A percentile compares a stretch with the other conserved stretches of the same genome.
Conservation (phyloP, 2,329 filamentous ascomycete genomes). For the Aureobasidium sp. region DNA sequence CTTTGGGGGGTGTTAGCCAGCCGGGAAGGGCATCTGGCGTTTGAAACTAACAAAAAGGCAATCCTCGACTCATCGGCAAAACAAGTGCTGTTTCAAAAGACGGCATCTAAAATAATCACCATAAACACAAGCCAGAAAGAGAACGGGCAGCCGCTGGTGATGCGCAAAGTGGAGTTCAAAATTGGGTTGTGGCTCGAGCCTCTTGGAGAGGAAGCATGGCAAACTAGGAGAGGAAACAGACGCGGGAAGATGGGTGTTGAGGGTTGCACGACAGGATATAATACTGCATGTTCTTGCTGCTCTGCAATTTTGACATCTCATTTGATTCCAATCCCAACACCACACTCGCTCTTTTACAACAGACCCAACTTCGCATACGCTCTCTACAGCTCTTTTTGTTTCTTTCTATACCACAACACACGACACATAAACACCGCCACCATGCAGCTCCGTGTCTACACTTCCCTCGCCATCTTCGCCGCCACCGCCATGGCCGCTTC, state of each 20-base stretch:
- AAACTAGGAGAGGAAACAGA: not conserved
- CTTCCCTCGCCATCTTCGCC: slow-evolving; percentile 8
- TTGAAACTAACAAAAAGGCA: not conserved
- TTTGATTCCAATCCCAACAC: not conserved
- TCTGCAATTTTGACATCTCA: not conserved
- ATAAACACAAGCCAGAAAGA: not conserved
- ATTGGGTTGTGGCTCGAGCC: not conserved
- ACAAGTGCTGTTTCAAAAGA: not conserved
- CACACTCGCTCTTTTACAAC: not conserved
- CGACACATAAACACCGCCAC: slow-evolving; percentile 5
- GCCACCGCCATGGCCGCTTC: slow-evolving; percentile 2
- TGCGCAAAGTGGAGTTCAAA: not conserved
- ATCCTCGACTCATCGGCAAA: not conserved
- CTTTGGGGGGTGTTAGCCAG: not conserved
- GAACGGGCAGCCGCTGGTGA: not conserved
- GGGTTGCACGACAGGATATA: slow-evolving; percentile 3
- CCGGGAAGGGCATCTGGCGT: not conserved
- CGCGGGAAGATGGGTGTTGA: not conserved
- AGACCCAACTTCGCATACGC: not conserved
- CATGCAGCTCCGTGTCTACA: slow-evolving; percentile 10
- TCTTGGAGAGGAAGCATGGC: not conserved
- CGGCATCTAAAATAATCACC: not conserved
- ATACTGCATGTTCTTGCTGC: not conserved
- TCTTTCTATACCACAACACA: not conserved
- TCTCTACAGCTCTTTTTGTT: not conserved